Evolutionary conservation across 208 protist species (phyloP).

Genomic region (Leishmania amazonensis): DNA sequence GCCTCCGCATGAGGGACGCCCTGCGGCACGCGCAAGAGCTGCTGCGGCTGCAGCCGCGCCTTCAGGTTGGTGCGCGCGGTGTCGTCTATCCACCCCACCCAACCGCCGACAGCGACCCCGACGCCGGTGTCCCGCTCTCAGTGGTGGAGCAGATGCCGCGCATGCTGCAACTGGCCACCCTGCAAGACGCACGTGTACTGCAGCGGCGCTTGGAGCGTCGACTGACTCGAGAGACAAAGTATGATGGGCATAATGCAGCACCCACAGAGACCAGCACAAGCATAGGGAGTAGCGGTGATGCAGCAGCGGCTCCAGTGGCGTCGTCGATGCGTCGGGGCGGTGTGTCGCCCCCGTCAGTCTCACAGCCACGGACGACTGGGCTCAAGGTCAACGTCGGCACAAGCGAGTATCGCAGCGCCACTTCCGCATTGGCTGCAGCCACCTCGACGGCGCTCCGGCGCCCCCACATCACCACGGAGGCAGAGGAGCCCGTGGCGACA

Average conservation of each 20-base stretch:
- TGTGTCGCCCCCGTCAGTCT: neutral
- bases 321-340: neutral
- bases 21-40: constrained; percentile 26
- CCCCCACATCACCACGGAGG: too few species aligned
- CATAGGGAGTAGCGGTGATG: neutral
- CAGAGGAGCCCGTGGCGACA: neutral
- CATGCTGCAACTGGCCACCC: constrained; percentile 25
- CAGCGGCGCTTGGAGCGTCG: constrained; percentile 7
- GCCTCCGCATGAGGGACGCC: constrained; percentile 12
- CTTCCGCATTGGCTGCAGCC: constrained; percentile 1
- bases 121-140: constrained; percentile 11
- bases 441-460: constrained; percentile 3
- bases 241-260: neutral
- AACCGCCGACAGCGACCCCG: neutral
- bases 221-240: neutral
- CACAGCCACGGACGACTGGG: neutral
- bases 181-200: constrained; percentile 17
- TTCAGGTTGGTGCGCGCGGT: constrained; percentile 11
- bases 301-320: neutral
- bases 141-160: constrained; percentile 27
- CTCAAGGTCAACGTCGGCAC: neutral
- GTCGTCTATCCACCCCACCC: constrained; percentile 25
- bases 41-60: constrained; percentile 30
- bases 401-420: constrained; percentile 1
- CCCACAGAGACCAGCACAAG: neutral